These are phyloP conservation scores for Polygonum maritimum DNA, from an alignment of 148 eudicot species.

Conservation along the genomic window DNA sequence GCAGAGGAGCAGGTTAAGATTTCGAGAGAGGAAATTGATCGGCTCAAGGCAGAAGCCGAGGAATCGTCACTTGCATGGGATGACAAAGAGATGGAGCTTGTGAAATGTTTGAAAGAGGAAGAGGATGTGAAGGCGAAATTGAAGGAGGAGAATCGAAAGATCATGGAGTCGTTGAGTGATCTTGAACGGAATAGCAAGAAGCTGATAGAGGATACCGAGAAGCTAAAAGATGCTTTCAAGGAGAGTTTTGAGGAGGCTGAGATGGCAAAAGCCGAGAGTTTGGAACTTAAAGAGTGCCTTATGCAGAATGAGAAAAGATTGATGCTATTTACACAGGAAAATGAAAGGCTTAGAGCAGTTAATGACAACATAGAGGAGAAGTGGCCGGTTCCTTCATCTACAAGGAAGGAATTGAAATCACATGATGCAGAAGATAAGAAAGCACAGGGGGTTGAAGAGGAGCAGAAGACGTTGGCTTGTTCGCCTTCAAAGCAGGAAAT, in stretches of 20 bases:
- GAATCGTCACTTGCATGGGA: slow-evolving; percentile 67
- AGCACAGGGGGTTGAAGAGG: slow-evolving; percentile 4
- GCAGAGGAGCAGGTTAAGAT: slow-evolving; percentile 34
- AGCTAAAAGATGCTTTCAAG: slow-evolving; percentile 70
- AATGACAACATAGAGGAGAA: slow-evolving; percentile 53
- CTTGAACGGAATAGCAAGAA: slow-evolving; percentile 25
- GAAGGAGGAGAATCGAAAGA: slow-evolving; percentile 27
- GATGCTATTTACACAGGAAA: slow-evolving; percentile 47
- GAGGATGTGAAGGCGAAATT: slow-evolving; percentile 48
- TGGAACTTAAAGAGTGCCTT: slow-evolving; percentile 44
- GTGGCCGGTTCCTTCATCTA: slow-evolving; percentile 28
- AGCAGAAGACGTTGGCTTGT: slow-evolving; percentile 17
- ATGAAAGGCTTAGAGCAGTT: slow-evolving; percentile 52
- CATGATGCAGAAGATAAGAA: slow-evolving; percentile 9
- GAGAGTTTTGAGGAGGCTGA: slow-evolving; percentile 71
- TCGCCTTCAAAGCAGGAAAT: background rate
- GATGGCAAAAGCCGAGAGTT: slow-evolving; percentile 60
- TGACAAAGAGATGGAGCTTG: slow-evolving; percentile 66
- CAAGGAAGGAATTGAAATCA: slow-evolving; percentile 16
- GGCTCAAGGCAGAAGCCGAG: slow-evolving; percentile 64
- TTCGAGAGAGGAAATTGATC: slow-evolving; percentile 36
- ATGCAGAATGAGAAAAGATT: slow-evolving; percentile 59
- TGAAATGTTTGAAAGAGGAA: slow-evolving; percentile 55
- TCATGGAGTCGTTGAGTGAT: slow-evolving; percentile 22
- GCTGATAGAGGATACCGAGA: slow-evolving; percentile 51